Evolutionary conservation across 352 stramenopile species (phyloP), one percentile per base, ranked within the genome.

Genomic region (Phytophthora hibernalis): DNA sequence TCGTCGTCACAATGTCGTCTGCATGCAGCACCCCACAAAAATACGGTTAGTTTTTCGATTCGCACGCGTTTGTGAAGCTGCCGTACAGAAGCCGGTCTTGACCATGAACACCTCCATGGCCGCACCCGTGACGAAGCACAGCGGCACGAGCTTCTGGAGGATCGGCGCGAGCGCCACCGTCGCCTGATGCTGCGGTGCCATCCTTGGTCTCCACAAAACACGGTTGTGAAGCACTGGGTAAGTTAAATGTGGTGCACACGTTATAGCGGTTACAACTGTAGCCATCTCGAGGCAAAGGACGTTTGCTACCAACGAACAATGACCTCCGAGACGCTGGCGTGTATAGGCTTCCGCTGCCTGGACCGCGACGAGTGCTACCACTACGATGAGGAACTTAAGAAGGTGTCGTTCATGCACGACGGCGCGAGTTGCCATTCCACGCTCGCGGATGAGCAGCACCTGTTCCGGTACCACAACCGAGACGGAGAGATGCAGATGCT

Each of bases 81-180:
- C 18, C 87, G 66, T 72, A 96, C 87, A 96, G 66, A 96, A 96
- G 30, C 85, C 87, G 0, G 87, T 94, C 60, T 96, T 94, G 72
- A 97, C 88, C 89, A 97, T 97, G 62, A 97, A 95, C 12, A 84
- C 40, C 73, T 97, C 89, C 77, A 97, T 95, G 28, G 68, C 81
- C 15, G 88, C 88, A 48, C 89, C 89, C 31, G 83, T 88, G 33
- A 92, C 64, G 68, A 97, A 97, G 74, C 89, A 96, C 15, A 95
- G 50, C 31, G 89, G 89, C 63, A 97, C 70, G 37, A 95, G 74
- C 68, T 96, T 96, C 68, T 83, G 82, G 28, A 96, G 73, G 56
- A 96, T 91, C 65, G 85, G 84, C 54, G 54, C 65, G 9, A 96
- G 68, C 72, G 82, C 77, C 57, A 92, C 77, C 31, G 66, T 77